Evolutionary conservation across 116 monocot species (phyloP).

Genomic region (Trichopus zeylanicus): DNA sequence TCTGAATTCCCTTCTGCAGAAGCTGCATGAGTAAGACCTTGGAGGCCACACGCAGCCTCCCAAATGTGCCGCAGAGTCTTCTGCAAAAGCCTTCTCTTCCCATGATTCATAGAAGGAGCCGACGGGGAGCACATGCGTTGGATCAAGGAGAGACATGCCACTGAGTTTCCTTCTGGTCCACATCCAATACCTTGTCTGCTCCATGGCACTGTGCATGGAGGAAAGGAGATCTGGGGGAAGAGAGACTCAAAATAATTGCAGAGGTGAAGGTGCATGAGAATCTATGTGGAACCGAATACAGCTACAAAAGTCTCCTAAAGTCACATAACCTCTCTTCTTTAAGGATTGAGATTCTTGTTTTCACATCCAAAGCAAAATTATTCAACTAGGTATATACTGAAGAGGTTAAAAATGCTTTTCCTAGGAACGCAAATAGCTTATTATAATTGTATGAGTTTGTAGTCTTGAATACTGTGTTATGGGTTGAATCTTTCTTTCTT

Average conservation of each 20-base stretch:
- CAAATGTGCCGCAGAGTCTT: conserved; percentile 16
- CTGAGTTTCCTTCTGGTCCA: conserved; percentile 25
- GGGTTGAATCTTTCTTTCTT: neutral
- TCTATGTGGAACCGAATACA: neutral
- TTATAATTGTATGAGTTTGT: no score
- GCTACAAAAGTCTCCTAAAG: neutral
- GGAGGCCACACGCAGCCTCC: conserved; percentile 33
- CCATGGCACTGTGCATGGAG: conserved; percentile 27
- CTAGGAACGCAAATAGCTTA: no score
- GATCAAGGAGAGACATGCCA: conserved; percentile 1
- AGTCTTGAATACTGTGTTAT: neutral
- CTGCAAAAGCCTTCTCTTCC: conserved; percentile 39
- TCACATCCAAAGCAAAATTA: no score
- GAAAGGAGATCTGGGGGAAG: neutral
- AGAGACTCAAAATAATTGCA: neutral
- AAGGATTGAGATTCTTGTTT: no score
- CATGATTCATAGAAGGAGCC: conserved; percentile 20
- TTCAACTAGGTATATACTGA: neutral
- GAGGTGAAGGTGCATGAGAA: conserved; percentile 9
- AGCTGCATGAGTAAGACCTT: conserved; percentile 30
- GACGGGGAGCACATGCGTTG: neutral
- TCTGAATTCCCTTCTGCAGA: conserved; percentile 33
- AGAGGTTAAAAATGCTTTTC: no score
- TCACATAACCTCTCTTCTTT: no score
- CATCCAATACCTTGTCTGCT: conserved; percentile 52